Base-by-base conservation (phyloP, 768 basidiomycete species). In the Lentinula detonsa region DNA sequence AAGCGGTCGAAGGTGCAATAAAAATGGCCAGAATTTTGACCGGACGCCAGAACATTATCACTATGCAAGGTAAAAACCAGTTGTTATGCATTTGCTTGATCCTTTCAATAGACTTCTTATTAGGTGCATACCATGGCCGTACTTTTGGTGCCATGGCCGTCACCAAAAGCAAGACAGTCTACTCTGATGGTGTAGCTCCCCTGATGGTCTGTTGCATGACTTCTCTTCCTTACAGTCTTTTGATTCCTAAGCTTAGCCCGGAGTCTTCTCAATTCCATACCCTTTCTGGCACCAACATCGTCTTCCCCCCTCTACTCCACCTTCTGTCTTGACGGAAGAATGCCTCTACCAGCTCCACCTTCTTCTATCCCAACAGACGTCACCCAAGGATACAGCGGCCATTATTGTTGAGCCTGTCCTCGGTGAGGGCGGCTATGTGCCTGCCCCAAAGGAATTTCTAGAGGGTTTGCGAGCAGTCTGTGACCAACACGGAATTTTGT, bases 361-460 rank as follows among this genome's bases (percentile, higher is more conserved):
- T 13, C 70, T 96, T 11, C 74, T 84, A 0, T 64, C 73, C 54
- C 95, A 98, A 72, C 92, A 95, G 72, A 88, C 87, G 6, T 79
- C 87, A 1, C 91, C 95, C 0, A 72, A 74, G 4, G 95, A 98
- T 71, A 95, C 94, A 0, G 93, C 95, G 1, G 95, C 94, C n/a
- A 88, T 98, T 68, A 74, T 98, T 64, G 74, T 98, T 45, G 96
- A 98, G 78, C 91, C 96, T 45, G 88, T 98, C 1, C 79, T 98
- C 34, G 95, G 95, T 28, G 96, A 98, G 73, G 96, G 96, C 39
- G 96, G 96, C 1, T 98, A 98, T 72, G 91, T 97, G 15, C 87
- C 92, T 33, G 92, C 94, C 0, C 92, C 94, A 0, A 69, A 84
- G 1, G 83, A 84, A 21, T 98, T 91, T 77, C 72, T 98, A 62